phyloP scores from a whole-genome alignment of 768 basidiomycete species.

The Tulasnella sp. region DNA sequence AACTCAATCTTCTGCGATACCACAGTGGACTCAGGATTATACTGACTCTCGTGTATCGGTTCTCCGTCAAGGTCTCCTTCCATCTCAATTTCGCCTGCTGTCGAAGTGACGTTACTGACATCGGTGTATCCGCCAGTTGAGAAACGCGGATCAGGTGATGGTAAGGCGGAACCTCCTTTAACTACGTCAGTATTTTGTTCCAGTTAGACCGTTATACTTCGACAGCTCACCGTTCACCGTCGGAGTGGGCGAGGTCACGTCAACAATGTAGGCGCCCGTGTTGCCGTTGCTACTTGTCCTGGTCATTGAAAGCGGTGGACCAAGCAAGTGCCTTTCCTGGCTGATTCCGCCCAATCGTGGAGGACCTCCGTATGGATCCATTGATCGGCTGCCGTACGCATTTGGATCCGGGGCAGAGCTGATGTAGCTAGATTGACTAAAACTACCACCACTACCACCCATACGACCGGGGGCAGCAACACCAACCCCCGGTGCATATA shows the following conservation, averaged over 20 bases:
- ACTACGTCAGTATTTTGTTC: not conserved
- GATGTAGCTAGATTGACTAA: not conserved
- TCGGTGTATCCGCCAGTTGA: not conserved
- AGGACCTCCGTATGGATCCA: constrained; percentile 1
- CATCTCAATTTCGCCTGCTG: not conserved
- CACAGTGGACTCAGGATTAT: not conserved
- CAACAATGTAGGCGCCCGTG: too few species aligned
- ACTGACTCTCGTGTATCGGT: constrained; percentile 11
- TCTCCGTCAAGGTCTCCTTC: constrained; percentile 13
- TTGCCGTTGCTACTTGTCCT: too few species aligned
- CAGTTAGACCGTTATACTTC: not conserved
- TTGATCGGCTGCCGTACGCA: not conserved
- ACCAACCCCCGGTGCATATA: constrained; percentile 3
- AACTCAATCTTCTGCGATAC: constrained; percentile 2
- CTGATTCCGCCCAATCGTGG: constrained; percentile 1
- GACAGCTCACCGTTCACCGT: not conserved
- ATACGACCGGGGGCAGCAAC: constrained; percentile 1
- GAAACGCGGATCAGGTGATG: not conserved
- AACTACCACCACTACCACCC: not conserved
- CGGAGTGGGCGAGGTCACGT: not conserved
- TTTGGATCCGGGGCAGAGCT: not conserved
- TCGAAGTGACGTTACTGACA: not conserved
- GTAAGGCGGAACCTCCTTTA: not conserved
- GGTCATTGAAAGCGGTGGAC: too few species aligned
- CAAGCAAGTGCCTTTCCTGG: not conserved